phyloP scores from a whole-genome alignment of 192 early-diverging fungal species.

The Diversispora epigaea region DNA sequence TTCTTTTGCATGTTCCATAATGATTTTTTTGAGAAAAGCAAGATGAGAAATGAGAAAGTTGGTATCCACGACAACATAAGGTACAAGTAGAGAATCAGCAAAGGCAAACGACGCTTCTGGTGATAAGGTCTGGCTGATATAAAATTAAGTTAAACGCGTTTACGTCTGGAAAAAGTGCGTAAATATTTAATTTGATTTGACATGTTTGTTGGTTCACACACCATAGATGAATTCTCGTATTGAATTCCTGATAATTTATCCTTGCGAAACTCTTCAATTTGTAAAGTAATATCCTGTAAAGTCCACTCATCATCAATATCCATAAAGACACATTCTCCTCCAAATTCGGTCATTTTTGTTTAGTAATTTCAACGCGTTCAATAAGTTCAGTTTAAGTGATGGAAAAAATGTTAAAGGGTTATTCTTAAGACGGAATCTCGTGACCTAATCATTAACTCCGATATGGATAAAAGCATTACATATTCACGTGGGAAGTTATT shows the following conservation, averaged over 20 bases:
- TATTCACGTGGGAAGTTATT: too few relatives aligned
- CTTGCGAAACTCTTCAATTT: constrained; percentile 28
- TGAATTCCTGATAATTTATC: not conserved
- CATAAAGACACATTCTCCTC: constrained; percentile 16
- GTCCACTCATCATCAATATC: constrained; percentile 31
- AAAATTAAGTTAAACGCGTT: not conserved
- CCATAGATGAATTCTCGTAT: not conserved
- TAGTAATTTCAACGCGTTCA: not conserved
- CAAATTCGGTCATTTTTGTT: not conserved
- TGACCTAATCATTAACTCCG: too few relatives aligned
- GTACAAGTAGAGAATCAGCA: not conserved
- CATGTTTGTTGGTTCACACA: not conserved
- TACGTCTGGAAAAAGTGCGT: too few relatives aligned
- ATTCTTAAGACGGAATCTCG: too few relatives aligned
- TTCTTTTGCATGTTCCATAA: constrained; percentile 28
- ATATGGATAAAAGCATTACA: too few relatives aligned
- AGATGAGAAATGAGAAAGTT: constrained; percentile 57
- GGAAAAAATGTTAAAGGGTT: too few relatives aligned
- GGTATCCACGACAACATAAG: constrained; percentile 52
- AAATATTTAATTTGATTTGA: too few relatives aligned
- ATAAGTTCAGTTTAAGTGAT: too few relatives aligned
- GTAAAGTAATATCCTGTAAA: constrained; percentile 23
- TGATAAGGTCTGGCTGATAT: constrained; percentile 3
- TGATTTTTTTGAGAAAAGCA: constrained; percentile 44
- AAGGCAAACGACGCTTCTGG: not conserved